These are phyloP conservation scores for Melaleuca alternifolia DNA, from an alignment of 345 rosid genomes.

Conservation along the genomic window DNA sequence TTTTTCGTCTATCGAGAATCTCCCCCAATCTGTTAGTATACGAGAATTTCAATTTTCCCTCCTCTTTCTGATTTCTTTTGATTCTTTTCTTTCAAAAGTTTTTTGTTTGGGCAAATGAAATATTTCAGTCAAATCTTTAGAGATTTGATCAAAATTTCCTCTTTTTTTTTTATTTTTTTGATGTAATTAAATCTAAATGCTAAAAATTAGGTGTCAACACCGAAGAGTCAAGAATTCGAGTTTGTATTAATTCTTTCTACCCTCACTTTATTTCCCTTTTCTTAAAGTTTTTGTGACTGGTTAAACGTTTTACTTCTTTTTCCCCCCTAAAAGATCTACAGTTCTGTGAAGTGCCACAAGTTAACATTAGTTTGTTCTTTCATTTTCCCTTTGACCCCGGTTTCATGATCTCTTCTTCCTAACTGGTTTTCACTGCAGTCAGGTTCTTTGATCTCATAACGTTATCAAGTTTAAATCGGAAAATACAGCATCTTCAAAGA, in stretches of 20 bases:
- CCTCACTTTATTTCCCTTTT: neutral
- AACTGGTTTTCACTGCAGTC: neutral
- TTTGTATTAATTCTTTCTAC: neutral
- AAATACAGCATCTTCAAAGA: neutral
- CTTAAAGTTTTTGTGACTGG: neutral
- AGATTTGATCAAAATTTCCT: no score
- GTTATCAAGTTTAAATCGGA: neutral
- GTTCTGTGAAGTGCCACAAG: neutral
- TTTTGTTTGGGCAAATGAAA: no score
- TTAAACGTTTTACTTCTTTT: no score
- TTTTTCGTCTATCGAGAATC: no score
- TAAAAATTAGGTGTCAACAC: no score
- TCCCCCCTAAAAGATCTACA: neutral
- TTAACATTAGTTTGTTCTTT: neutral
- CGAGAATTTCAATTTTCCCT: no score
- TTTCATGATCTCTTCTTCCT: neutral
- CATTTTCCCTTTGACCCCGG: neutral
- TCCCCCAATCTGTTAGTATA: no score
- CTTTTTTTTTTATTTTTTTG: no score
- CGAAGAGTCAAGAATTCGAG: fast-evolving
- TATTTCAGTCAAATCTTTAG: no score
- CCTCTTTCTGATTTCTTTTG: no score
- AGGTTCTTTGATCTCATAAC: neutral
- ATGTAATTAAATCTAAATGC: no score
- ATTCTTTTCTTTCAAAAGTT: no score